Evolutionary conservation across 257 asterid species (phyloP), one percentile per base, ranked within the genome.

Genomic region (Fraxinus pennsylvanica): DNA sequence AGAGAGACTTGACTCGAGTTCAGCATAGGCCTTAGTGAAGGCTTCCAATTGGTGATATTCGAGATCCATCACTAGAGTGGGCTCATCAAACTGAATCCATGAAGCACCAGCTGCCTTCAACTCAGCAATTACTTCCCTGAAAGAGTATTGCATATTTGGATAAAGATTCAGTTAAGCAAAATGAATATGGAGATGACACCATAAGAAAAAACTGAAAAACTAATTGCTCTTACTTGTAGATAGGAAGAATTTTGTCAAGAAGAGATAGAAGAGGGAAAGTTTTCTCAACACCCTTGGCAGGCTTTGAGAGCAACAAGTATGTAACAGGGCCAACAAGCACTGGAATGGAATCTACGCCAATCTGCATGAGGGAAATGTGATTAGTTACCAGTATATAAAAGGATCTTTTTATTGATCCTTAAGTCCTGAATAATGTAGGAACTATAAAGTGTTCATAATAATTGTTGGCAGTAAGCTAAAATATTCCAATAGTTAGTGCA

Each of bases 101-200:
- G 86, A 84, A 76, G 90, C 90, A 71, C 90, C 90, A 80, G 90
- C 88, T 68, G 75, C 88, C 82, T 87, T 84, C 81, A 87, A 68
- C 76, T 87, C 90, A 59, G 84, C 77, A 32, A 87, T 82, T 0
- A 84, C 90, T 76, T 87, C 90, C 87, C 90, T 87, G 87, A 35
- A 80, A 10, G 22, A 36, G 19, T 19, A 13, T 2, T 73, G 17
- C 6, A 33, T 32, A 45, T 70, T 66, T 5, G 17, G 70, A 13
- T 1, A 22, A 21, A 30, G 47, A 74, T 52, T 27, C 19, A 6
- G 50, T 30, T 25, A 21, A 12, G 41, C 13, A 33, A 3, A 70
- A 35, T 30, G 54, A 45, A 27, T 4, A 65, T n/a, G 59, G 33
- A 71, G n/a, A 57, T 25, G 32, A 36, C 2, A 52, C 32, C 25